Evolutionary conservation across 1,139 yeast genomes (phyloP), one percentile per base, ranked within the genome.

Genomic region (Debaryomycetaceae sp.): DNA sequence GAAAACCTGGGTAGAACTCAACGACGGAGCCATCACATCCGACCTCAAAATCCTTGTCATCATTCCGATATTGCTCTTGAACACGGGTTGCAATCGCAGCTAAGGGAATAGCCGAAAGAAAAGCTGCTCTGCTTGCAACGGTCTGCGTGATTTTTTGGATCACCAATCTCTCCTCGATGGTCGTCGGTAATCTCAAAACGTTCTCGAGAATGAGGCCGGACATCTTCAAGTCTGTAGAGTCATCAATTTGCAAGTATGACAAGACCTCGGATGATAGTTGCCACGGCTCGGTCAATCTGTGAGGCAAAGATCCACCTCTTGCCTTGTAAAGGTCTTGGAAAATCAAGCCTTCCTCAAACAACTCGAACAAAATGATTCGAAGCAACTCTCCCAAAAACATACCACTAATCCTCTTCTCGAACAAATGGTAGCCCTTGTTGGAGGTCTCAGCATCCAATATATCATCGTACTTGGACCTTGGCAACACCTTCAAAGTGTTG

Each of bases 21-120:
- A 88, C 83, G 36, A 89, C 93, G 5, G 95, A 80, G 17, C 98
- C 98, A 54, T 89, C 97, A 38, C 89, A 88, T 32, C 96, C 97
- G 45, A 89, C 74, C 56, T 89, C 96, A 36, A 88, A 84, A 45
- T 77, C 83, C 38, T 69, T 75, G 40, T 74, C 75, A 41, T 71
- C 76, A 36, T 75, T 69, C 25, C 69, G 67, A 39, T 61, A 64
- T 35, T 61, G 68, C 13, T 51, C 62, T 29, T 62, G 57, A 7
- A 65, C 67, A 28, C 67, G 54, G 13, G 39, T 43, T 4, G 64
- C 53, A 33, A 89, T 71, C 3, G 94, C 96, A 16, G 95, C 91
- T 38, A 89, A 66, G 32, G 96, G 96, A 29, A 88, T 80, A 14
- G 95, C 89, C 3, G 95, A 76, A 35, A 89, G 70, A 44, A 76